A percentile compares a stretch with the other conserved stretches of the same genome.
Conservation (phyloP, 306 rosid species). For the Betula pendula region DNA sequence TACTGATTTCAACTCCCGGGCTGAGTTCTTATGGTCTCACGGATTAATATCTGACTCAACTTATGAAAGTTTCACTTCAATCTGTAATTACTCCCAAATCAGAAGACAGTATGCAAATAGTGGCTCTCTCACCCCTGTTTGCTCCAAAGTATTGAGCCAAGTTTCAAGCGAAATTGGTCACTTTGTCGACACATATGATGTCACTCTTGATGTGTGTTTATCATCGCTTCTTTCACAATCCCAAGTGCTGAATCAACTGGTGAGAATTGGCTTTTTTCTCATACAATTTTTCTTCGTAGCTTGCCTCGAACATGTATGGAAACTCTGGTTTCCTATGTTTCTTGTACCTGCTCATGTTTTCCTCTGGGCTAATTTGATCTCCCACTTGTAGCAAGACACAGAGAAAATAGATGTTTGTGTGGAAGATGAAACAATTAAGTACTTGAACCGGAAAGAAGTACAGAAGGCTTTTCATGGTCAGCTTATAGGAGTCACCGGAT, state of each 20-base stretch:
- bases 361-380: constrained; percentile 7
- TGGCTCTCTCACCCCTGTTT: constrained; percentile 33
- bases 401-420: constrained; percentile 66
- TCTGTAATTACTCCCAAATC: constrained; percentile 58
- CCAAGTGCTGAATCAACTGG: constrained; percentile 41
- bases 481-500: constrained; percentile 48
- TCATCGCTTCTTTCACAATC: constrained; percentile 43
- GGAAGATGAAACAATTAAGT: constrained; percentile 52
- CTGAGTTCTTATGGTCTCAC: constrained; percentile 65
- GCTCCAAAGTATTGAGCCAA: constrained; percentile 30
- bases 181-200: constrained; percentile 38
- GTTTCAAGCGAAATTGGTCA: constrained; percentile 35
- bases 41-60: constrained; percentile 68
- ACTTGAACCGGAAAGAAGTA: constrained; percentile 67
- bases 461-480: constrained; percentile 68
- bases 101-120: constrained; percentile 34
- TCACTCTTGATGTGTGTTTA: constrained; percentile 56
- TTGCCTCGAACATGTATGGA: neutral
- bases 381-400: constrained; percentile 36
- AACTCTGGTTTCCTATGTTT: neutral
- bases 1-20: constrained; percentile 58
- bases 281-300: neutral
- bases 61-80: constrained; percentile 33
- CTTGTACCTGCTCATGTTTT: neutral
- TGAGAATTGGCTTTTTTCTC: constrained; percentile 17